phyloP scores from a whole-genome alignment of 2,329 filamentous ascomycete genomes.

The Claviceps citrina region DNA sequence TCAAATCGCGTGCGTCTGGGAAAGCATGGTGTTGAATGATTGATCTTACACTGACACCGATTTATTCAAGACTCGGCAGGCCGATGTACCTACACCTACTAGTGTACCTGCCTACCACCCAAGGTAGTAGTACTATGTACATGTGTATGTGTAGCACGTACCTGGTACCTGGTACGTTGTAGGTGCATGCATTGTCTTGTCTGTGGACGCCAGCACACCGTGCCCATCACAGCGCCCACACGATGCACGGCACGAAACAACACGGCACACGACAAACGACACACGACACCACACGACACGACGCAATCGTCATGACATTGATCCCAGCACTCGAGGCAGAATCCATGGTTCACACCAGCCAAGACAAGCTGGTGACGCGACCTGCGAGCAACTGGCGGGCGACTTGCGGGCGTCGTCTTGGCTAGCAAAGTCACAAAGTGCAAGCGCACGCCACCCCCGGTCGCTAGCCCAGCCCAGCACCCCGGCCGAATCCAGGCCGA shows the following conservation, averaged over 20 bases:
- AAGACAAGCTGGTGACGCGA: not conserved
- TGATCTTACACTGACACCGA: too few relatives aligned
- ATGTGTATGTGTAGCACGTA: too few relatives aligned
- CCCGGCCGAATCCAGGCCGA: not conserved
- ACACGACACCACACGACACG: not conserved
- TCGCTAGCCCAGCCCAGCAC: not conserved
- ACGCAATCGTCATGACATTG: not conserved
- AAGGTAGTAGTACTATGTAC: too few relatives aligned
- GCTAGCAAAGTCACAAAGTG: not conserved
- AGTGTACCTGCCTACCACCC: too few relatives aligned
- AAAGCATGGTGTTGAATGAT: too few relatives aligned
- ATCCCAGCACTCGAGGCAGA: not conserved
- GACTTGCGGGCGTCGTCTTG: conserved; percentile 2
- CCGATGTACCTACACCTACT: too few relatives aligned
- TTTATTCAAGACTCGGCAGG: too few relatives aligned
- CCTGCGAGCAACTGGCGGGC: too few relatives aligned
- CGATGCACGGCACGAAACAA: not conserved
- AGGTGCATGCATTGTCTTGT: too few relatives aligned
- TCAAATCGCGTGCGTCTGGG: too few relatives aligned
- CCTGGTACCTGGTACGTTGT: too few relatives aligned
- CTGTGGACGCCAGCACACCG: too few relatives aligned
- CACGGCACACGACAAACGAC: not conserved
- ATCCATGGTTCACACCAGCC: not conserved
- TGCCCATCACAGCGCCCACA: not conserved
- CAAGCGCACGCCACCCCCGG: not conserved